These are phyloP conservation scores for Alternaria alternata DNA, from an alignment of 2,329 filamentous ascomycete species.

Conservation along the genomic window DNA sequence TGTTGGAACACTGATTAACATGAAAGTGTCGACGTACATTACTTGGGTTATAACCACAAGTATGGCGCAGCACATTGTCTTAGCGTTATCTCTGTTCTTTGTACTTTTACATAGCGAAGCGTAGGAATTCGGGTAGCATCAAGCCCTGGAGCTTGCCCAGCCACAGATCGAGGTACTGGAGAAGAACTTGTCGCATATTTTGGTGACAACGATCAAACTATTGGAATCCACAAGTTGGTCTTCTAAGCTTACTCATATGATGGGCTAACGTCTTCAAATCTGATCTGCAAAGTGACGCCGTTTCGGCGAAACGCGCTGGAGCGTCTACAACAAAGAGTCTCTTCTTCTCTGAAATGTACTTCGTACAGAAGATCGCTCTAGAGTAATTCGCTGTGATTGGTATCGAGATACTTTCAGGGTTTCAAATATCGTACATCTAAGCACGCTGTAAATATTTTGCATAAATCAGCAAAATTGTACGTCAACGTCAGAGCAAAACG, in stretches of 20 bases:
- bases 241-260: neutral
- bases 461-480: neutral
- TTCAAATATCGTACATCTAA: neutral
- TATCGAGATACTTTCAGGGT: neutral
- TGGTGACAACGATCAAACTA: neutral
- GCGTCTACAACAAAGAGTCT: neutral
- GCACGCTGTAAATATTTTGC: neutral
- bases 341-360: neutral
- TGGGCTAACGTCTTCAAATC: neutral
- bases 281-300: neutral
- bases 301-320: neutral
- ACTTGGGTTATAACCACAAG: neutral
- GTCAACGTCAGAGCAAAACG: conserved; percentile 8
- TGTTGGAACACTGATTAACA: neutral
- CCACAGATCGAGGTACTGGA: neutral
- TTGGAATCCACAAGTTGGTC: neutral
- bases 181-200: conserved; percentile 3
- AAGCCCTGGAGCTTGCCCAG: conserved; percentile 1
- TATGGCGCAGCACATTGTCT: neutral
- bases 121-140: neutral
- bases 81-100: neutral
- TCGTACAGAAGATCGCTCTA: neutral
- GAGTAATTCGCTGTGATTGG: neutral
- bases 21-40: neutral
- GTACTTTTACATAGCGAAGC: conserved; percentile 9